A percentile compares a stretch with the other conserved stretches of the same genome.
Evolutionary conservation across 306 rosid species (phyloP).

Genomic region (Lupinus albus): DNA sequence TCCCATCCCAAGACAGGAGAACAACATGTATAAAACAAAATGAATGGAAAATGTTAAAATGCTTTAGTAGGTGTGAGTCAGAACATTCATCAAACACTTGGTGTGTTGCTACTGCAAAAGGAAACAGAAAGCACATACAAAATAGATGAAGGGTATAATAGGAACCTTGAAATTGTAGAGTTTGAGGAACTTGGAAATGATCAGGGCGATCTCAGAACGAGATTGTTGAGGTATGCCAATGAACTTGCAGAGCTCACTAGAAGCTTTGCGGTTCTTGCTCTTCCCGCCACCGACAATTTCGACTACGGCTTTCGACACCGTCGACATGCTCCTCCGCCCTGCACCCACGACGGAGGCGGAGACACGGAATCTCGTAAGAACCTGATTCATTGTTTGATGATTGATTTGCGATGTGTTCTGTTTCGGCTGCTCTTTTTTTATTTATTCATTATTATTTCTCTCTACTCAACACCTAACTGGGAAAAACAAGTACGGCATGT

Average conservation of each 20-base stretch:
- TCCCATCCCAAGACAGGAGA: too few species aligned
- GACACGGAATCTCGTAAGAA: neutral
- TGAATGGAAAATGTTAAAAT: neutral
- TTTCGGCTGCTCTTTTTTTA: neutral
- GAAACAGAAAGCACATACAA: too few species aligned
- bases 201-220: slow-evolving; percentile 51
- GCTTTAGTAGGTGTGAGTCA: slow-evolving; percentile 6
- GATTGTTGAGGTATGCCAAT: slow-evolving; percentile 52
- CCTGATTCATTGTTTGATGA: slow-evolving; percentile 8
- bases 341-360: neutral
- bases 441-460: neutral
- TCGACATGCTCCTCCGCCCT: slow-evolving; percentile 45
- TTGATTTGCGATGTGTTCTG: neutral
- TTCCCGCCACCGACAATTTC: slow-evolving; percentile 39
- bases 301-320: slow-evolving; percentile 45
- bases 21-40: neutral
- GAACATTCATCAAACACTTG: slow-evolving; percentile 45
- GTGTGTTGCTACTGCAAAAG: neutral
- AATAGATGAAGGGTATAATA: neutral
- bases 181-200: slow-evolving; percentile 63
- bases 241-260: slow-evolving; percentile 58
- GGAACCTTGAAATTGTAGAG: slow-evolving; percentile 54
- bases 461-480: too few species aligned
- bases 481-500: too few species aligned
- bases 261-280: slow-evolving; percentile 41